Base-by-base conservation (phyloP, 163 green algal species). In the Scenedesmus sp. region DNA sequence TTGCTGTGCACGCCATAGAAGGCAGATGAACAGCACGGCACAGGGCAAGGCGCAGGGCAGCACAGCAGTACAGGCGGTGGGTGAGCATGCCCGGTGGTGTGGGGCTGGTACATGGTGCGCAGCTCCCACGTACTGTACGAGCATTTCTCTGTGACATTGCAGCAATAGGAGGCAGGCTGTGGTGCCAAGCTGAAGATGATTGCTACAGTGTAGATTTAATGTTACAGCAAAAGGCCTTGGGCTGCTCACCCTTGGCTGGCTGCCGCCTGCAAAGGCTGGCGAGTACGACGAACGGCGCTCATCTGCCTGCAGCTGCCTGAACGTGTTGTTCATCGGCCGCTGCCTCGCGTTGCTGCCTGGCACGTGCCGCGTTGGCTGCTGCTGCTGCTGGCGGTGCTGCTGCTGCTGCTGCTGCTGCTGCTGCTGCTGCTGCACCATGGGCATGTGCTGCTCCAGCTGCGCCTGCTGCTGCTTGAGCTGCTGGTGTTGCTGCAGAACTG, bases 401-500 rank as follows among this genome's bases (percentile, higher is more conserved):
- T 91, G 16, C 70, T 70, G n/a, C 83, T 88, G 83, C 83, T 88
- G 83, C 57, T 46, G 46, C 56, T 84, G 73, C 46, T 70, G 34
- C 87, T 91, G 16, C 70, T 70, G n/a, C 83, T 88, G 83, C 83
- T 88, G 83, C 57, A 76, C 1, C n/a, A 59, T 26, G 5, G 9
- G 26, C 55, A 7, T 70, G 59, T 23, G 16, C 9, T 86, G 26
- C 59, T 88, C 3, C 34, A 23, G 1, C 56, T 70, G n/a, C 70
- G 26, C 15, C 54, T 88, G 89, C 54, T 91, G 74, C 88, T 82
- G 74, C 88, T 73, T 26, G 60, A 20, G 77, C 59, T 84, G 77
- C 46, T 87, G 77, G 15, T 89, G 62, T 82, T 92, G 81, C 4
- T 84, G 89, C 81, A n/a, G 70, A 12, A 20, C 4, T 23, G 67